A percentile compares a stretch with the other conserved stretches of the same genome.
Conservation (phyloP, 1,139 yeast species). For the Candida sanyaensis region DNA sequence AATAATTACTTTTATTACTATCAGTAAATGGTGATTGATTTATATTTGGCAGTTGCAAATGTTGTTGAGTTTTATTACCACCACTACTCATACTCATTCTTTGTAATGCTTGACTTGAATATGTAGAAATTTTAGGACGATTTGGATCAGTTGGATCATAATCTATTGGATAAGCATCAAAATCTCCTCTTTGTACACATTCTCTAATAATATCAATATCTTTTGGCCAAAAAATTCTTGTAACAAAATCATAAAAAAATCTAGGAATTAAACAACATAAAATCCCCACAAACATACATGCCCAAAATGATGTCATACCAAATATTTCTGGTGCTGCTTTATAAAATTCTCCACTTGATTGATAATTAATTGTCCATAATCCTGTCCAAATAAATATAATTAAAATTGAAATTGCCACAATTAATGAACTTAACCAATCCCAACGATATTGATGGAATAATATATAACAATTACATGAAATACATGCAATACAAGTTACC, state of each 20-base stretch:
- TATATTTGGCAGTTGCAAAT: background rate
- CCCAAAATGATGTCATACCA: constrained; percentile 80
- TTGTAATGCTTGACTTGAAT: constrained; percentile 22
- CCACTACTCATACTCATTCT: constrained; percentile 20
- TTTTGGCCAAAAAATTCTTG: constrained; percentile 64
- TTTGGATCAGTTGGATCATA: constrained; percentile 68
- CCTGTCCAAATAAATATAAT: constrained; percentile 88
- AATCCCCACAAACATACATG: constrained; percentile 71
- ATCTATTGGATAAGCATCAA: constrained; percentile 54
- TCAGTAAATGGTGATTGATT: constrained; percentile 1
- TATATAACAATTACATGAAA: constrained; percentile 79
- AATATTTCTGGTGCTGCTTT: constrained; percentile 74
- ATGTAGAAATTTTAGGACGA: constrained; percentile 38
- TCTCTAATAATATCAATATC: constrained; percentile 90
- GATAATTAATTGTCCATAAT: constrained; percentile 67
- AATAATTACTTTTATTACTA: background rate
- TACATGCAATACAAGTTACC: constrained; percentile 77
- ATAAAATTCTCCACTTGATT: constrained; percentile 68
- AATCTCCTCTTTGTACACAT: constrained; percentile 61
- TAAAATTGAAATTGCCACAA: constrained; percentile 64
- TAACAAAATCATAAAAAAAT: constrained; percentile 62
- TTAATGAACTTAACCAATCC: constrained; percentile 83
- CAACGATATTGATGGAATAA: constrained; percentile 84
- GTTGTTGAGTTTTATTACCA: background rate
- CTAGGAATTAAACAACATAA: constrained; percentile 77